Base-by-base conservation (phyloP, 441 rosid species). In the Populus hybrid region DNA sequence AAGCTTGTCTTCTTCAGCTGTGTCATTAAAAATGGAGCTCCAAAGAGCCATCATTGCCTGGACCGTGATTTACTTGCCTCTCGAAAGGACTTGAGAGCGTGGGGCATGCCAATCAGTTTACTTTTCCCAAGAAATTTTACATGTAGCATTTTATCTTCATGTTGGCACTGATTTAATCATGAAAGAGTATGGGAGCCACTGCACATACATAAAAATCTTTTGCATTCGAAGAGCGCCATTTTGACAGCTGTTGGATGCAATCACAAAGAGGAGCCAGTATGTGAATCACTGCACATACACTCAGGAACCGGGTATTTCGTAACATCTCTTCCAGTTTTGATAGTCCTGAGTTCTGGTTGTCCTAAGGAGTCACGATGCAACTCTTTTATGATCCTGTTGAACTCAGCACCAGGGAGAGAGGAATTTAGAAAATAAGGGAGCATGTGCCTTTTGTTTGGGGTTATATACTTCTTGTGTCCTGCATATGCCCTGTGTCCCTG, bases 401-500 rank as follows among this genome's bases (percentile, higher is more conserved):
- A 91, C 88, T 93, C 93, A 28, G 89, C 80, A 86, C 85, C 89
- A 2, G 91, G 87, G n/a, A 92, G 83, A 69, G 99, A 85, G 54
- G 89, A 82, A 79, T 88, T 88, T 63, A 90, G 83, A 78, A 95
- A 92, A 81, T 89, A 91, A 42, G 91, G 95, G 2, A 95, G 97
- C 97, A 94, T 92, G 11, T 92, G 98, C 59, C 94, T 87, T 86
- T 92, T 91, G 91, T 93, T 94, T 50, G 98, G 97, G 40, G 97
- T 91, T 50, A 94, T 89, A 40, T 88, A 89, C 87, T 94, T 93
- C 87, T 87, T 95, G 89, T 95, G 98, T 71, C 97, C 98, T 32
- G 93, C 93, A 84, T 86, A 95, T 23, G 97, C 98, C 36, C 97
- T 84, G 28, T 94, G 86, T 77, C 99, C 99, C 97, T 95, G 94